Base-by-base conservation (phyloP, 2,329 filamentous ascomycete species). In the Colletotrichum sojae region DNA sequence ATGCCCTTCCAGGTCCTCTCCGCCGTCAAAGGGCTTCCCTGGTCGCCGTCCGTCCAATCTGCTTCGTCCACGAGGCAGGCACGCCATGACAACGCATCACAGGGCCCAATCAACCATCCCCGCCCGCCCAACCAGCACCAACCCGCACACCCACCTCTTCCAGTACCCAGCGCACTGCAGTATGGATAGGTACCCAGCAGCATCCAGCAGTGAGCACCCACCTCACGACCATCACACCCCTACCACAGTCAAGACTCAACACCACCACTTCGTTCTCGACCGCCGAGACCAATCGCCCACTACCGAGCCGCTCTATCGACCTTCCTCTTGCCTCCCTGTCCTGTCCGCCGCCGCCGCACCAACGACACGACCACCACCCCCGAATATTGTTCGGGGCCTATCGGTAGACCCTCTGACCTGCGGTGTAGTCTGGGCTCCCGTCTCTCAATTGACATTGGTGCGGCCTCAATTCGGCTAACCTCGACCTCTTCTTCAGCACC, bases 31-130 rank as follows among this genome's bases (percentile, higher is more conserved):
- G 40, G 48, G 31, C n/a, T 40, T 27, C 54, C 70, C 65, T 56
- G 59, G 61, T 64, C 68, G 25, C 43, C 57, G 49, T 16, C 56
- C 52, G 57, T 66, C 72, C 72, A 73, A 73, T 73, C 65, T 69
- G 60, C 71, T 46, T 58, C 66, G 69, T 70, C 69, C 72, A 73
- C 72, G 71, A 72, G 53, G 69, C 57, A 61, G 62, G 60, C 65
- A 67, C 60, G 62, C 58, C 64, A 67, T 72, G 71, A 65, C 71
- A 72, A 67, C 71, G 36, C 71, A 72, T 69, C 71, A 64, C 66
- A 66, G 57, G 69, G 65, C 53, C 69, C 71, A 71, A 71, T 66
- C 58, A 63, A 59, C 43, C 31, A 25, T 5, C 49, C 53, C 64
- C 58, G 52, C 57, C 52, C 49, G 39, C 63, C 58, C 64, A 67